phyloP scores from a whole-genome alignment of 306 rosid genomes.

The Sesbania bispinosa region DNA sequence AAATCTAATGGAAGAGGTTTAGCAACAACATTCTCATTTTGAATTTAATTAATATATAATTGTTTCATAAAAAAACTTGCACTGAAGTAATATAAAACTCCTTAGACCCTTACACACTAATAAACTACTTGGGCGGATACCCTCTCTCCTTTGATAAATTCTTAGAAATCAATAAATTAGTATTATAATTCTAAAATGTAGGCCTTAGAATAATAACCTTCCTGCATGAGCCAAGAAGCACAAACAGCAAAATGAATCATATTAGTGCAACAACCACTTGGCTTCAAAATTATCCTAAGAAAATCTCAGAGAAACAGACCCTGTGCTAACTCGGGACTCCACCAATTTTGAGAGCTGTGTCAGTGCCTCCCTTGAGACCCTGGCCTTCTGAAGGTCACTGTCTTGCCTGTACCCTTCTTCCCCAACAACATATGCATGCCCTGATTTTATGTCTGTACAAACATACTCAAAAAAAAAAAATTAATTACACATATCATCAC shows the following conservation, averaged over 20 bases:
- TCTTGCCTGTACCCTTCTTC: conserved; percentile 56
- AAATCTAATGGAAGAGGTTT: neutral
- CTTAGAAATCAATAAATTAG: too few species aligned
- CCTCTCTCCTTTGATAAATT: too few species aligned
- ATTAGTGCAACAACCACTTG: neutral
- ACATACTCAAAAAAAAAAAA: conserved; percentile 8
- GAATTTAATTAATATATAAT: neutral
- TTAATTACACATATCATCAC: conserved; percentile 3
- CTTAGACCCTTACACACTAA: too few species aligned
- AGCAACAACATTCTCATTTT: neutral
- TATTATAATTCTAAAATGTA: too few species aligned
- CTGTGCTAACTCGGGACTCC: conserved; percentile 49
- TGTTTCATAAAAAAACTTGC: neutral
- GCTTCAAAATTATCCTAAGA: neutral
- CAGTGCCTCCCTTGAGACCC: conserved; percentile 61
- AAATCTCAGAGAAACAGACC: conserved; percentile 44
- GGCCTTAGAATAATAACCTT: too few species aligned
- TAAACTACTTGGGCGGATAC: too few species aligned
- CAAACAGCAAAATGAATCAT: neutral
- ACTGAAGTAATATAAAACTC: neutral
- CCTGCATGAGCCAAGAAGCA: too few species aligned
- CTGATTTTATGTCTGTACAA: conserved; percentile 58
- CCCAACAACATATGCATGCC: conserved; percentile 39
- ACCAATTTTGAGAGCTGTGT: conserved; percentile 56
- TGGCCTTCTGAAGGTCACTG: conserved; percentile 47